Evolutionary conservation across 257 asterid species (phyloP).

Genomic region (Capsicum chinense): DNA sequence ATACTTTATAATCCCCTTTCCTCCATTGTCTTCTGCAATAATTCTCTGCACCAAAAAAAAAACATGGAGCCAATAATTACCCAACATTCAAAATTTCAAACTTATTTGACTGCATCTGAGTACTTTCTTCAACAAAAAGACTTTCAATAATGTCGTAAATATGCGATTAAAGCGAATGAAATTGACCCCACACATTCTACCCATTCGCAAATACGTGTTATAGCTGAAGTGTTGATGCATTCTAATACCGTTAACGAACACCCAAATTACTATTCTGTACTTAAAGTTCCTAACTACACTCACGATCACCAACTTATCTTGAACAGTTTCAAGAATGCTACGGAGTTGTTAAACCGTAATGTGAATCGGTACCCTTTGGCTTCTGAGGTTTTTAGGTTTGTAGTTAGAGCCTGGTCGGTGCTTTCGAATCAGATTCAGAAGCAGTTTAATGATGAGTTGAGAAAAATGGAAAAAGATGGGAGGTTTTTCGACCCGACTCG

Average conservation of each 20-base stretch:
- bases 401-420: slow-evolving; percentile 50
- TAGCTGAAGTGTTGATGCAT: slow-evolving; percentile 43
- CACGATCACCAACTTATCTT: slow-evolving; percentile 38
- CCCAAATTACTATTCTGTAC: slow-evolving; percentile 52
- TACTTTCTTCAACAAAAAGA: slow-evolving; percentile 29
- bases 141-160: slow-evolving; percentile 48
- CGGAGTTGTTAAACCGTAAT: slow-evolving; percentile 31
- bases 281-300: slow-evolving; percentile 53
- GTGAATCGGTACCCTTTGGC: too few species aligned
- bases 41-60: too few species aligned
- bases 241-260: slow-evolving; percentile 38
- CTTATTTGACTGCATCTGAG: not conserved
- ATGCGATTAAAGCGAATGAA: slow-evolving; percentile 49
- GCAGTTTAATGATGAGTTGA: too few species aligned
- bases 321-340: slow-evolving; percentile 35
- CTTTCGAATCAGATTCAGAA: slow-evolving; percentile 6
- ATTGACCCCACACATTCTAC: slow-evolving; percentile 46
- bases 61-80: too few species aligned
- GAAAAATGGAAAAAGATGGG: too few species aligned
- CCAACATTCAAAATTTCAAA: too few species aligned
- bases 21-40: too few species aligned
- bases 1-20: too few species aligned
- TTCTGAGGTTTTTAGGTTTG: slow-evolving; percentile 47
- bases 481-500: not conserved
- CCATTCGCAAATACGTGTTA: slow-evolving; percentile 48